Conservation (phyloP, 2,329 filamentous ascomycete species). For the Boeremia lycopersici region DNA sequence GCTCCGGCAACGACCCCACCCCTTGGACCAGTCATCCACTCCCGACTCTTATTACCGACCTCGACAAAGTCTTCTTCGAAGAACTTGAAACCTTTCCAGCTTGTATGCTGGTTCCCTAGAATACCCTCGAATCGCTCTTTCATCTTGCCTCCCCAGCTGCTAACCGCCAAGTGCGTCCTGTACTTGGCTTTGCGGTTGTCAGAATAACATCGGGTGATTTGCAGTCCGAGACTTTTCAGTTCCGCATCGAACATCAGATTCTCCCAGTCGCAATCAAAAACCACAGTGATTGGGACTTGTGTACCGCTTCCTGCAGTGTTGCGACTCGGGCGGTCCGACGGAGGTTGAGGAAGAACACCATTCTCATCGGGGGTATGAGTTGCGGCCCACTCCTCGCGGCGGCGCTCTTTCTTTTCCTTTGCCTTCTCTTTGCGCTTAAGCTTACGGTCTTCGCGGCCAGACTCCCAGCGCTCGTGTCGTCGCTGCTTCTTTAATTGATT, state of each 20-base stretch:
- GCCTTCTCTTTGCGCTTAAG: constrained; percentile 63
- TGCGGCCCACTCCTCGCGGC: constrained; percentile 52
- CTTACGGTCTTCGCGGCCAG: constrained; percentile 65
- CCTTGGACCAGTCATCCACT: constrained; percentile 66
- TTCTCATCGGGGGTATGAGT: constrained; percentile 41
- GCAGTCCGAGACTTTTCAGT: constrained; percentile 77
- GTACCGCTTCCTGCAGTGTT: constrained; percentile 47
- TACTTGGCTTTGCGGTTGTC: constrained; percentile 76
- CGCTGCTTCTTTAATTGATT: constrained; percentile 82
- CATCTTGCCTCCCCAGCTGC: constrained; percentile 76
- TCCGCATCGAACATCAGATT: constrained; percentile 87
- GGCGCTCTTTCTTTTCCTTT: constrained; percentile 59
- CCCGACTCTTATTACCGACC: constrained; percentile 69
- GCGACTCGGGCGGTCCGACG: constrained; percentile 26
- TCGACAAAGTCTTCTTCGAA: constrained; percentile 74
- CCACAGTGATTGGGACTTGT: constrained; percentile 75
- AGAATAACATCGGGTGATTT: constrained; percentile 87
- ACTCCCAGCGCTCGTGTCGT: constrained; percentile 76
- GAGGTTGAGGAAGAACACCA: constrained; percentile 22
- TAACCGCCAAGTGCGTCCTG: constrained; percentile 74
- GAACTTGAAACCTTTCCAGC: constrained; percentile 81
- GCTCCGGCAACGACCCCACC: constrained; percentile 66
- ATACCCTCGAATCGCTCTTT: constrained; percentile 80
- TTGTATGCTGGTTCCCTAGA: constrained; percentile 71
- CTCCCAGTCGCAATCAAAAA: constrained; percentile 94